phyloP scores from a whole-genome alignment of 768 basidiomycete species.

The Suillus variegatus region DNA sequence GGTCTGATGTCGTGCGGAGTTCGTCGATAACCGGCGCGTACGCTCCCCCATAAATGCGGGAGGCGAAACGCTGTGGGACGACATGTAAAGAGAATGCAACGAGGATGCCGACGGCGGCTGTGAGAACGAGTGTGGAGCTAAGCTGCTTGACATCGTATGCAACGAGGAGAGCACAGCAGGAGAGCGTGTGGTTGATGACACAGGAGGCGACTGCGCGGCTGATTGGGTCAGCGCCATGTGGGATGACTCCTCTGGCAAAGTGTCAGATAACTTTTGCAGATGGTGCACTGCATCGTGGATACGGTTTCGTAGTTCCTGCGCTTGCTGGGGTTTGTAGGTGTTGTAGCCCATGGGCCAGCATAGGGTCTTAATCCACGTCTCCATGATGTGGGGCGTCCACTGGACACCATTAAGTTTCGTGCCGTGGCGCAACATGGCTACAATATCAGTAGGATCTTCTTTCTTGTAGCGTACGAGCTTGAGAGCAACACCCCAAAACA shows the following conservation, averaged over 20 bases:
- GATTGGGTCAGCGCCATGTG: not conserved
- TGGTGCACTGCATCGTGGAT: constrained; percentile 55
- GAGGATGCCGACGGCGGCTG: not conserved
- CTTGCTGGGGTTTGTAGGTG: constrained; percentile 44
- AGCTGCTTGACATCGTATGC: constrained; percentile 3
- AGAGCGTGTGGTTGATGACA: not conserved
- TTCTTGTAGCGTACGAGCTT: constrained; percentile 70
- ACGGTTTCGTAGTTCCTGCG: constrained; percentile 46
- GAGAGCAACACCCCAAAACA: constrained; percentile 72
- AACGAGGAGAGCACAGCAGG: not conserved
- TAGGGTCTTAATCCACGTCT: constrained; percentile 56
- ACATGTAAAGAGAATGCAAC: not conserved
- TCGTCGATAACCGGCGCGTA: constrained; percentile 15
- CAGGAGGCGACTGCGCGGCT: not conserved
- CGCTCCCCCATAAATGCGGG: constrained; percentile 6
- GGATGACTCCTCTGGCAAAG: constrained; percentile 8
- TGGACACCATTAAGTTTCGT: constrained; percentile 48
- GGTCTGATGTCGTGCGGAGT: constrained; percentile 5
- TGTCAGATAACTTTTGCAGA: constrained; percentile 21
- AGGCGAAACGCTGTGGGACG: not conserved
- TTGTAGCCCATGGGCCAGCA: constrained; percentile 69
- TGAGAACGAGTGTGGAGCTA: constrained; percentile 2
- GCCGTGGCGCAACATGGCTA: constrained; percentile 63
- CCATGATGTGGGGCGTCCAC: constrained; percentile 58
- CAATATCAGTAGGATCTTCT: constrained; percentile 65